Evolutionary conservation across 305 asterid species (phyloP).

Genomic region (Withania somnifera): DNA sequence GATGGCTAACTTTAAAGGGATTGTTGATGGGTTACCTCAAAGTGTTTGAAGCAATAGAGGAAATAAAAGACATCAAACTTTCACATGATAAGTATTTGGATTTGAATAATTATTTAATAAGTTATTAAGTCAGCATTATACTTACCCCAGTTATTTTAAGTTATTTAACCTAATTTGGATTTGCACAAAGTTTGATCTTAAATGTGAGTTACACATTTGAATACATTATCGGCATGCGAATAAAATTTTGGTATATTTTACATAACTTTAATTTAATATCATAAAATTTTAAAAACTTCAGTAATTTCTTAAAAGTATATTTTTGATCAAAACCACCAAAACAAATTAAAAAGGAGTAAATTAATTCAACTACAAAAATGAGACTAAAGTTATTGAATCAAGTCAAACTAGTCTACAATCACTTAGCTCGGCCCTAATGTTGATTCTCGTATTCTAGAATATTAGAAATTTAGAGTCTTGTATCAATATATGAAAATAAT

Average conservation of each 20-base stretch:
- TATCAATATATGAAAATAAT: background rate
- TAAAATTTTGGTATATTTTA: no score
- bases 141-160: background rate
- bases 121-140: background rate
- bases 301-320: no score
- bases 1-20: no score
- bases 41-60: no score
- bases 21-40: no score
- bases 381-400: background rate
- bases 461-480: background rate
- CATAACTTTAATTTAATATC: no score
- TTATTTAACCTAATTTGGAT: background rate
- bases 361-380: background rate
- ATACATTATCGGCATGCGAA: background rate
- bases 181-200: background rate
- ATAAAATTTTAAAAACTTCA: no score
- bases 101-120: background rate
- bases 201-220: background rate
- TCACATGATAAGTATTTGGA: background rate
- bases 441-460: background rate
- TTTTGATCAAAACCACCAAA: no score
- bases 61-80: no score
- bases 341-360: no score
- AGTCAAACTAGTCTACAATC: background rate
- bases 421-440: background rate